A percentile compares a stretch with the other conserved stretches of the same genome.
Evolutionary conservation across 176 grass and related monocot species (phyloP).

Genomic region (Carex scoparia): DNA sequence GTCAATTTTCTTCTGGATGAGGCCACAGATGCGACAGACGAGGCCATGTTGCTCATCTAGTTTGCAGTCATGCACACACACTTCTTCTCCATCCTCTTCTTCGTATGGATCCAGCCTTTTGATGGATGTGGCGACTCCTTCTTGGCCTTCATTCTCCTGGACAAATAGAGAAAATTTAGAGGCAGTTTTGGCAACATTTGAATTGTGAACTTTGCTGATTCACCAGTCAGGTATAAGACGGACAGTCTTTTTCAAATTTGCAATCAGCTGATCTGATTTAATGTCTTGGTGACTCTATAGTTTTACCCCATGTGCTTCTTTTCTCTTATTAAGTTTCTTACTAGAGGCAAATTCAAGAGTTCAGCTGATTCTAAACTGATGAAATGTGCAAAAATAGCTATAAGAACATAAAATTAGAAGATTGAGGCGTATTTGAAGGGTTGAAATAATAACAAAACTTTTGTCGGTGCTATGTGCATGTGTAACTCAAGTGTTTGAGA

Average conservation of each 20-base stretch:
- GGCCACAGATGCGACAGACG: slow-evolving; percentile 71
- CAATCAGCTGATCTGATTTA: background rate
- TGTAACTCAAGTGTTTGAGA: background rate
- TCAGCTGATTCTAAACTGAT: background rate
- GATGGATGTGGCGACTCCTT: slow-evolving; percentile 8
- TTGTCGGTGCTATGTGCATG: background rate
- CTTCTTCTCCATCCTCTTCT: slow-evolving; percentile 29
- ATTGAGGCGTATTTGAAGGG: background rate
- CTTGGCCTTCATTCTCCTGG: slow-evolving; percentile 28
- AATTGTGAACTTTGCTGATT: background rate
- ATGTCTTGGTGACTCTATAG: background rate
- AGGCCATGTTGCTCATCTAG: slow-evolving; percentile 63
- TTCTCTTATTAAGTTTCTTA: background rate
- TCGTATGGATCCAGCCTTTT: slow-evolving; percentile 15
- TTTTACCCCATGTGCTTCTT: background rate
- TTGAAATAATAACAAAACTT: background rate
- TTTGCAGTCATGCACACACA: slow-evolving; percentile 46
- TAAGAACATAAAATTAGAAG: background rate
- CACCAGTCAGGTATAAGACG: background rate
- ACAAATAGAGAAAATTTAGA: slow-evolving; percentile 20
- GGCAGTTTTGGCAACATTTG: slow-evolving; percentile 2
- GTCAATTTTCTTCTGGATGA: slow-evolving; percentile 60
- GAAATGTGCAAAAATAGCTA: background rate
- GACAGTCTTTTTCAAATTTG: background rate
- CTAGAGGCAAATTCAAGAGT: background rate